A percentile compares a stretch with the other conserved stretches of the same genome.
Evolutionary conservation across 805 yeast genomes (phyloP).

Genomic region (Helenozyma rhizophorensis): DNA sequence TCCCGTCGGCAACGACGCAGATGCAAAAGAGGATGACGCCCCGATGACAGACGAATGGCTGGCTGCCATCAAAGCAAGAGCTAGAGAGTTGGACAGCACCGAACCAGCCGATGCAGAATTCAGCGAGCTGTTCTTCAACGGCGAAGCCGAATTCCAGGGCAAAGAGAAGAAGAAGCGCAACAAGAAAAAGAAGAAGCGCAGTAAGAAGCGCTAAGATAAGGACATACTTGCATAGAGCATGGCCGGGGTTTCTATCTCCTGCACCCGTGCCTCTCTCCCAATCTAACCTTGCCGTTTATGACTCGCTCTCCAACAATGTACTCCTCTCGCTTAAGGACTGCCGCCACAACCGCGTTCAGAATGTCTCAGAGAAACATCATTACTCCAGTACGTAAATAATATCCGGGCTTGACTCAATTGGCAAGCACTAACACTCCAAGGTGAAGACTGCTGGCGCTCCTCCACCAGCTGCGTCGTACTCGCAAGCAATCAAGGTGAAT

Average conservation of each 20-base stretch:
- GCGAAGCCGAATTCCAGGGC: constrained; percentile 19
- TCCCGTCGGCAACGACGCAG: constrained; percentile 3
- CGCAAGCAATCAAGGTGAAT: constrained; percentile 92
- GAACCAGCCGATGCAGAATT: constrained; percentile 24
- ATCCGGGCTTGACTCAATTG: not conserved
- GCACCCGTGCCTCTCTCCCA: not conserved
- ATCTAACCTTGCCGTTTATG: too few relatives aligned
- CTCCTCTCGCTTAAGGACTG: not conserved
- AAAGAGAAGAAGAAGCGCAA: constrained; percentile 3
- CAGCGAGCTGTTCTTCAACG: constrained; percentile 26
- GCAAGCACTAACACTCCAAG: constrained; percentile 19
- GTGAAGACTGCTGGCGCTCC: constrained; percentile 79
- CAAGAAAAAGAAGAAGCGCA: constrained; percentile 26
- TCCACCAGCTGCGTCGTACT: constrained; percentile 94
- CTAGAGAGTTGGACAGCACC: constrained; percentile 1
- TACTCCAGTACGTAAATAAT: constrained; percentile 15
- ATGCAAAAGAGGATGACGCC: constrained; percentile 3
- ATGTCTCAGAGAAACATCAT: constrained; percentile 17
- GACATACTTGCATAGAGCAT: not conserved
- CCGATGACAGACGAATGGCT: too few relatives aligned
- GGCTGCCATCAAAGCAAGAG: too few relatives aligned
- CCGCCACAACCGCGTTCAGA: constrained; percentile 9
- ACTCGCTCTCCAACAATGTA: too few relatives aligned
- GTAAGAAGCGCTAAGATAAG: constrained; percentile 24
- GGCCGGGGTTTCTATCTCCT: not conserved